These are phyloP conservation scores for Talaromyces piceae DNA, from an alignment of 2,329 filamentous ascomycete genomes.

Conservation along the genomic window DNA sequence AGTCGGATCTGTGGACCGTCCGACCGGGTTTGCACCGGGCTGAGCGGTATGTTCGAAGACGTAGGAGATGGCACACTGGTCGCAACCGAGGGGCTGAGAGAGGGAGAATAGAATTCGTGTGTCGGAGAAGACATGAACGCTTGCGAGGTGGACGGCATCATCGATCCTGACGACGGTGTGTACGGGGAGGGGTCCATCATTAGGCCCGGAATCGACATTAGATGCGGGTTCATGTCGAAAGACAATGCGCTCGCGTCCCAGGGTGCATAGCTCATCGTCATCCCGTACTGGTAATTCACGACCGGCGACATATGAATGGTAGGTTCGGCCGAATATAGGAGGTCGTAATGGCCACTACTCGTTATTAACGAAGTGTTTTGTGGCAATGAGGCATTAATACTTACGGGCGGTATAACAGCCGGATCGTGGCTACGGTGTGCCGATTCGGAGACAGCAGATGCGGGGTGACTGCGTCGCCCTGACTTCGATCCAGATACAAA, in stretches of 20 bases:
- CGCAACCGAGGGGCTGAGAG: conserved; percentile 13
- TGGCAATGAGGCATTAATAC: conserved; percentile 20
- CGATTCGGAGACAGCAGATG: conserved; percentile 31
- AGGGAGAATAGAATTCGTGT: conserved; percentile 25
- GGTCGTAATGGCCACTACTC: conserved; percentile 79
- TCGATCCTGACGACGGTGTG: conserved; percentile 21
- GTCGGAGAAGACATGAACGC: conserved; percentile 19
- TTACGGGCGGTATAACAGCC: conserved; percentile 60
- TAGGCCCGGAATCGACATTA: conserved; percentile 35
- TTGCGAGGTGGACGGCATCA: conserved; percentile 25
- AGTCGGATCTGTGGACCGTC: conserved; percentile 36
- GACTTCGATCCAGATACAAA: conserved; percentile 81
- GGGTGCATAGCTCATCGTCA: conserved; percentile 30
- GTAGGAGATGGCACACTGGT: conserved; percentile 21
- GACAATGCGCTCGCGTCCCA: conserved; percentile 32
- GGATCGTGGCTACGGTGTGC: conserved; percentile 54
- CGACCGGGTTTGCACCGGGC: conserved; percentile 24
- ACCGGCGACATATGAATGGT: conserved; percentile 31
- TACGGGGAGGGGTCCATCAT: conserved; percentile 29
- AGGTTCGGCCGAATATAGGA: conserved; percentile 65
- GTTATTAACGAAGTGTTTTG: conserved; percentile 15
- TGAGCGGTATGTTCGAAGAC: conserved; percentile 24
- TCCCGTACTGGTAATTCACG: conserved; percentile 35
- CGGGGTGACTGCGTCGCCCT: conserved; percentile 62
- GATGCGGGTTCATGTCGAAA: conserved; percentile 33